Percentiles rank a stretch among this genome's conserved stretches.
phyloP scores from a whole-genome alignment of 768 basidiomycete genomes.

The Mycena kentingensis region DNA sequence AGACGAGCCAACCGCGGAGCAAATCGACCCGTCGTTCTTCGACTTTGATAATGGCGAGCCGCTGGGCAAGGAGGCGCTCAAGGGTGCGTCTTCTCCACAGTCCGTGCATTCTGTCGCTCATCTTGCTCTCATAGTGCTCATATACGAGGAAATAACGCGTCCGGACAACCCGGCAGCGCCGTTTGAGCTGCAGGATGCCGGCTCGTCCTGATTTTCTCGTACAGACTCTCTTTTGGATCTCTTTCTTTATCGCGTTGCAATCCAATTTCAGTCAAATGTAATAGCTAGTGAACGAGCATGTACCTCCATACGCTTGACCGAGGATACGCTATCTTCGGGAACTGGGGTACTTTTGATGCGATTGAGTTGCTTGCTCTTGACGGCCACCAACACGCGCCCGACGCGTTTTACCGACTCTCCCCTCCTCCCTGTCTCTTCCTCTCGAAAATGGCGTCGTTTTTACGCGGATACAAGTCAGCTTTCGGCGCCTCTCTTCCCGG shows the following conservation, averaged over 20 bases:
- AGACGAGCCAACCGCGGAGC: slow-evolving; percentile 83
- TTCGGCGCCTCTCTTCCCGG: not conserved
- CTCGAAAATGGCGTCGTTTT: slow-evolving; percentile 43
- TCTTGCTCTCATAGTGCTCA: slow-evolving; percentile 36
- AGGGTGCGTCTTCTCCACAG: slow-evolving; percentile 44
- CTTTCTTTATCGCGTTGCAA: too few relatives aligned
- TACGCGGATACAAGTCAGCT: slow-evolving; percentile 44
- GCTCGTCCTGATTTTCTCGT: too few relatives aligned
- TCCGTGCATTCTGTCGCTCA: not conserved
- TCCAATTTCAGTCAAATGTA: too few relatives aligned
- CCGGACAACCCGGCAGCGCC: slow-evolving; percentile 27
- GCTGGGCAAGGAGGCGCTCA: slow-evolving; percentile 66
- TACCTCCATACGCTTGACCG: too few relatives aligned
- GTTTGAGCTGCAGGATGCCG: slow-evolving; percentile 15
- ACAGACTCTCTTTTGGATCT: too few relatives aligned
- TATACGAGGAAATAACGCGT: slow-evolving; percentile 54
- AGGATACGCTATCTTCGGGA: too few relatives aligned
- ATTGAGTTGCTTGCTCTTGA: too few relatives aligned
- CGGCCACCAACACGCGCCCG: too few relatives aligned
- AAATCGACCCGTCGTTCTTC: slow-evolving; percentile 77
- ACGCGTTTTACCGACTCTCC: not conserved
- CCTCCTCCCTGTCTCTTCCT: not conserved
- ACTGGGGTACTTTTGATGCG: too few relatives aligned
- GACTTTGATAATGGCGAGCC: slow-evolving; percentile 77
- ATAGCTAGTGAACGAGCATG: too few relatives aligned